Evolutionary conservation across 371 early-diverging fungal genomes (phyloP), one percentile per base, ranked within the genome.

Genomic region (Synchytrium microbalum): DNA sequence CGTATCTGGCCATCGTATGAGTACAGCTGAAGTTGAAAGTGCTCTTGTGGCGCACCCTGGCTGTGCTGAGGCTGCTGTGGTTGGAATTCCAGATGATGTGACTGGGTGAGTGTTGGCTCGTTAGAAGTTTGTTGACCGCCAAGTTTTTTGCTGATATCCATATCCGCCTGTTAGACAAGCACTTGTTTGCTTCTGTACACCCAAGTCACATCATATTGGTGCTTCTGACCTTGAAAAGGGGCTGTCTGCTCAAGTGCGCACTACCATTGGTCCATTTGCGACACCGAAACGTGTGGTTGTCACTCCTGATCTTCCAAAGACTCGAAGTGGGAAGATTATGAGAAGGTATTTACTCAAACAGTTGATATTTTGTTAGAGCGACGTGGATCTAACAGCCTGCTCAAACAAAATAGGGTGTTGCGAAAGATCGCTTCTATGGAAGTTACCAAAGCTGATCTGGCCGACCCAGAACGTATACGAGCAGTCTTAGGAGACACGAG

Each of bases 281-380:
- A 82, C 90, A 2, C 95, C 97, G 24, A 94, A 93, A 71, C 75
- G 80, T 46, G 83, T 99, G 56, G 80, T 92, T 61, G 68, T 96
- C 59, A 86, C 89, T 13, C 79, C 79, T 19, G 96, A 94, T 67
- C 76, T 99, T 62, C 99, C 99, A 65, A 98, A 99, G 80, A 99
- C 99, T 8, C 85, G 97, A 13, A 90, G 90, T n/a, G 99, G 99
- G 53, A 98, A 98, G 77, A 92, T 98, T 69, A 92, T 95, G 86
- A 84, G 94, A 38, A n/a, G n/a, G n/a, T n/a, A n/a, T n/a, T n/a
- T n/a, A n/a, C n/a, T n/a, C n/a, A n/a, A n/a, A n/a, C n/a, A n/a
- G n/a, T n/a, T n/a, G n/a, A n/a, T n/a, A n/a, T n/a, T n/a, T n/a
- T n/a, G n/a, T n/a, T n/a, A n/a, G n/a, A n/a, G n/a, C n/a, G n/a